Percentiles rank a stretch among this genome's conserved stretches.
phyloP scores from a whole-genome alignment of 2,329 filamentous ascomycete species.

The Hypoxylon sp. region DNA sequence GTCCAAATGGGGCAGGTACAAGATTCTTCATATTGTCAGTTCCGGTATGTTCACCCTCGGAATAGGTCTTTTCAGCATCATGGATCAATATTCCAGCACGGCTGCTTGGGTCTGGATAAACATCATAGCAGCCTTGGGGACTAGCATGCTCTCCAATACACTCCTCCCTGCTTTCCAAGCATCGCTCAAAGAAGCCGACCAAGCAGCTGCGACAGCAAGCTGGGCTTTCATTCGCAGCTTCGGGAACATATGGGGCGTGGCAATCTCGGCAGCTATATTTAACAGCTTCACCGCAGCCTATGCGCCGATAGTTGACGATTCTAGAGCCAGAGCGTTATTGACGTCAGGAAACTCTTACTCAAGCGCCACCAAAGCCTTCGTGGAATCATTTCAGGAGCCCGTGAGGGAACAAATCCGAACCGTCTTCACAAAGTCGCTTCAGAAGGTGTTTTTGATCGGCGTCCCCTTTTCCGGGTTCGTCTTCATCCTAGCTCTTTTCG shows the following conservation, averaged over 20 bases:
- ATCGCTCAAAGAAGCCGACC: conserved; percentile 50
- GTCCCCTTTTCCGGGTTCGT: conserved; percentile 53
- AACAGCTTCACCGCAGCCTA: conserved; percentile 40
- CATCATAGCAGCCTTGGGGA: conserved; percentile 56
- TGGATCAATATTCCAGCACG: conserved; percentile 54
- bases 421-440: conserved; percentile 56
- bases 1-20: conserved; percentile 49
- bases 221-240: conserved; percentile 59
- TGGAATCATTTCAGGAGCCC: conserved; percentile 33
- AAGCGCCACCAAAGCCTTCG: conserved; percentile 42
- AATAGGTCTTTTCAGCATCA: conserved; percentile 57
- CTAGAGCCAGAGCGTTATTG: conserved; percentile 27
- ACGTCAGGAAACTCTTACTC: conserved; percentile 44
- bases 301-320: conserved; percentile 29
- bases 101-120: conserved; percentile 58
- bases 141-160: conserved; percentile 58
- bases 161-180: conserved; percentile 60
- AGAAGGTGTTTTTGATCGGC: conserved; percentile 57
- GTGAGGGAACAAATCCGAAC: conserved; percentile 51
- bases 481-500: conserved; percentile 55
- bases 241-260: conserved; percentile 60
- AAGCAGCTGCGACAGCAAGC: conserved; percentile 55
- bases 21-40: conserved; percentile 49
- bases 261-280: conserved; percentile 59
- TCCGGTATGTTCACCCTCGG: conserved; percentile 55